These are phyloP conservation scores for Cyberlindnera mississippiensis DNA, from an alignment of 805 yeast species.

Conservation along the genomic window DNA sequence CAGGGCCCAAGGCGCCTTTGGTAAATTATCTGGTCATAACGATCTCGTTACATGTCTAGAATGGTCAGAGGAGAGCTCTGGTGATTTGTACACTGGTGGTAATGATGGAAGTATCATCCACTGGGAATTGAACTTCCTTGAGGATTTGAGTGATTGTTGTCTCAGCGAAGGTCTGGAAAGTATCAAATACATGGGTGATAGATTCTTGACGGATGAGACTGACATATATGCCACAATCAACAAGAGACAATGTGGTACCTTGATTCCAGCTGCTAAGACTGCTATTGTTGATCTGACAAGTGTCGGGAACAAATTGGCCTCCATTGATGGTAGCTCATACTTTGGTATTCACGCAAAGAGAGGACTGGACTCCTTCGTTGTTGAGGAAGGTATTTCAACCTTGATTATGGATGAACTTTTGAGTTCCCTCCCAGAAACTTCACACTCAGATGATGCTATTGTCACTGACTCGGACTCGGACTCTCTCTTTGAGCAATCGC, in stretches of 20 bases:
- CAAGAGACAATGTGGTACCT: slow-evolving; percentile 56
- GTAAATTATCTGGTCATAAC: slow-evolving; percentile 51
- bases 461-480: neutral
- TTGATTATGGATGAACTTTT: slow-evolving; percentile 24
- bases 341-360: slow-evolving; percentile 49
- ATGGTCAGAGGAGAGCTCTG: slow-evolving; percentile 51
- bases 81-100: slow-evolving; percentile 57
- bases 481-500: slow-evolving; percentile 11
- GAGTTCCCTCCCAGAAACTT: slow-evolving; percentile 10
- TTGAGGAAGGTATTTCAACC: slow-evolving; percentile 21
- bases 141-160: slow-evolving; percentile 37
- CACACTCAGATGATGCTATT: neutral
- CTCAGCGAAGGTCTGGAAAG: slow-evolving; percentile 44
- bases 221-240: slow-evolving; percentile 31
- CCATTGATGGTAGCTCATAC: slow-evolving; percentile 51
- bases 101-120: slow-evolving; percentile 60
- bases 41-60: slow-evolving; percentile 52
- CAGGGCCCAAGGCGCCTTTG: slow-evolving; percentile 50
- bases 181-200: slow-evolving; percentile 30
- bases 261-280: slow-evolving; percentile 56
- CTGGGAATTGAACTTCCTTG: slow-evolving; percentile 52
- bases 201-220: slow-evolving; percentile 22
- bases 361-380: slow-evolving; percentile 22
- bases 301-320: slow-evolving; percentile 38
- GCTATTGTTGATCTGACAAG: slow-evolving; percentile 45